Conservation (phyloP, 352 stramenopile species). For the Pythium phragmiticola region DNA sequence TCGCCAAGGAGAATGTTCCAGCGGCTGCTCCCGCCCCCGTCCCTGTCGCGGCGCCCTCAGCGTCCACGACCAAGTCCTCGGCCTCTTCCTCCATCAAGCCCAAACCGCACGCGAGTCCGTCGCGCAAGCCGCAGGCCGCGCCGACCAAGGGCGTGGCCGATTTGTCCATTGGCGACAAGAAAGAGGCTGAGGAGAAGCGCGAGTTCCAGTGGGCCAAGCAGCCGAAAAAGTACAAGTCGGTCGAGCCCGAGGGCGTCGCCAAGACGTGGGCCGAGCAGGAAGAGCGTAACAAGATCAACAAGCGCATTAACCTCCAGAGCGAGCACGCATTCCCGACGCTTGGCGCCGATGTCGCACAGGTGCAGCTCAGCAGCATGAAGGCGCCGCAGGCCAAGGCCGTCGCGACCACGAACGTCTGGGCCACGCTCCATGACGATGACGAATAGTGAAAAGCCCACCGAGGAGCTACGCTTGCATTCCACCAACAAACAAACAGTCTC, state of each 20-base stretch:
- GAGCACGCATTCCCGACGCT: constrained; percentile 79
- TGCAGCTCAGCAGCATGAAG: constrained; percentile 67
- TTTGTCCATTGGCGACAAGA: constrained; percentile 54
- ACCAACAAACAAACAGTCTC: background rate
- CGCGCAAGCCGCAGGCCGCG: constrained; percentile 21
- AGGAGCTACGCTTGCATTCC: background rate
- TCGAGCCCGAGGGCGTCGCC: constrained; percentile 53
- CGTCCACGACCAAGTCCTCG: background rate
- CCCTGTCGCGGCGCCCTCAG: constrained; percentile 21
- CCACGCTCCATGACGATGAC: constrained; percentile 58
- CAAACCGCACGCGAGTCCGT: constrained; percentile 9
- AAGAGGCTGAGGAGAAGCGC: constrained; percentile 42
- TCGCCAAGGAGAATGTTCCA: constrained; percentile 54
- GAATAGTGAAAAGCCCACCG: constrained; percentile 37
- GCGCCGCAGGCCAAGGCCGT: constrained; percentile 55
- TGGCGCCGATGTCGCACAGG: constrained; percentile 45
- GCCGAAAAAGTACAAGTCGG: constrained; percentile 82
- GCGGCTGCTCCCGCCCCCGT: constrained; percentile 22
- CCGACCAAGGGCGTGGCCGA: constrained; percentile 61
- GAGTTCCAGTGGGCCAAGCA: constrained; percentile 83
- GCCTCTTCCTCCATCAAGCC: constrained; percentile 13
- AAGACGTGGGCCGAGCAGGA: constrained; percentile 75
- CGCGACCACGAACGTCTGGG: constrained; percentile 73
- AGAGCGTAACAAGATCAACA: constrained; percentile 56
- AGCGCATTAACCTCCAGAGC: constrained; percentile 67